Evolutionary conservation across 1,284 basidiomycete species (phyloP).

Genomic region (Albatrellus sp.): DNA sequence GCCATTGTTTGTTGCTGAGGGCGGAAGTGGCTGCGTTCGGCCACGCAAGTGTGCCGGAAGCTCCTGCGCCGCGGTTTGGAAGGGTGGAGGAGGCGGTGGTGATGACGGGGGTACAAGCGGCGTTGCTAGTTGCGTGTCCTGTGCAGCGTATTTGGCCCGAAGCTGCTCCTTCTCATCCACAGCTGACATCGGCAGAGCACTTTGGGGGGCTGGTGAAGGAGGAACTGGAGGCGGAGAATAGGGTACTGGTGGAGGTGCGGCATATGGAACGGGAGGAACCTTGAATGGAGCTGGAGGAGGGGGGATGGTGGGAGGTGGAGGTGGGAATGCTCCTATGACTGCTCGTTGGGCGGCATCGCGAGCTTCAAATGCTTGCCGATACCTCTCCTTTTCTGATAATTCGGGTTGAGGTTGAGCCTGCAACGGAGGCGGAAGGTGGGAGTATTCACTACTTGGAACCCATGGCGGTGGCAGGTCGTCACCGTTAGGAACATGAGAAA

Average conservation of each 20-base stretch:
- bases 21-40: constrained; percentile 14
- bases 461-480: constrained; percentile 12
- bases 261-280: too few species aligned
- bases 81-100: constrained; percentile 8
- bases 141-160: neutral
- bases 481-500: constrained; percentile 5
- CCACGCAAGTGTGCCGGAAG: constrained; percentile 13
- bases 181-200: neutral
- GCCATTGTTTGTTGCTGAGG: constrained; percentile 20
- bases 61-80: constrained; percentile 5
- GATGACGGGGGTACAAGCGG: constrained; percentile 4
- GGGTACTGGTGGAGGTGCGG: too few species aligned
- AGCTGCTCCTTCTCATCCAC: constrained; percentile 4
- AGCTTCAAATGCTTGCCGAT: constrained; percentile 46
- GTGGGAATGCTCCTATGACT: constrained; percentile 4
- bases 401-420: constrained; percentile 2
- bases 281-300: too few species aligned
- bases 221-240: neutral
- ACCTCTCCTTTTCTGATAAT: constrained; percentile 28
- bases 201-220: constrained; percentile 5
- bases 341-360: constrained; percentile 38
- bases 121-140: constrained; percentile 8
- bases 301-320: constrained; percentile 3
- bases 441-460: constrained; percentile 14
- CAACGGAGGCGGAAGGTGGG: constrained; percentile 6